These are phyloP conservation scores for Melaleuca quinquenervia DNA, from an alignment of 345 rosid genomes.

Conservation along the genomic window DNA sequence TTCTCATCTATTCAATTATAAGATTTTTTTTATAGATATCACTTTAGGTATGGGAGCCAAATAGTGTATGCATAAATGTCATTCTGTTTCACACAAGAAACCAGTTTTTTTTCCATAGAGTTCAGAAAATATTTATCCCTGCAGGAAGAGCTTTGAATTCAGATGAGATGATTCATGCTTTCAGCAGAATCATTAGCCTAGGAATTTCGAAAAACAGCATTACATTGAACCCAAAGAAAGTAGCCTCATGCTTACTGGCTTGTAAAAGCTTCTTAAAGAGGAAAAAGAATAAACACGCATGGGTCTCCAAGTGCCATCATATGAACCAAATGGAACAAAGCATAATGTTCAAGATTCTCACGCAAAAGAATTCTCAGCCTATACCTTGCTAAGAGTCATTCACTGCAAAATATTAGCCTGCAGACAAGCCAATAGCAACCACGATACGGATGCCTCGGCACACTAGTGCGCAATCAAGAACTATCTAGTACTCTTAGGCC, in stretches of 20 bases:
- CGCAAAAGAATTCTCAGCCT: background rate
- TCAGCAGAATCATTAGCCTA: background rate
- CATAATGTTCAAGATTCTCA: background rate
- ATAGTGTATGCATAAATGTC: background rate
- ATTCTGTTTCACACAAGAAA: background rate
- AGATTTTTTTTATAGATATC: background rate
- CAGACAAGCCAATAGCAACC: background rate
- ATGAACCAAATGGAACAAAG: background rate
- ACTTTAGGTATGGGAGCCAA: background rate
- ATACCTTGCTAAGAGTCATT: background rate
- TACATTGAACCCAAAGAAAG: background rate
- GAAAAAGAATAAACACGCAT: background rate
- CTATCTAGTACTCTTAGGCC: background rate
- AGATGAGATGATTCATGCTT: background rate
- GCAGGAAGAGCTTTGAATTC: background rate
- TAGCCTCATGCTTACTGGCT: background rate
- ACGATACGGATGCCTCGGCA: background rate
- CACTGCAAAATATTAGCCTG: background rate
- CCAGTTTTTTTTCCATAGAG: background rate
- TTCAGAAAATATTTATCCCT: background rate
- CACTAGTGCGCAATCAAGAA: background rate
- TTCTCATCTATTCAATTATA: background rate
- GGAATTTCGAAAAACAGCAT: background rate
- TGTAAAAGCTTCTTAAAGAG: background rate
- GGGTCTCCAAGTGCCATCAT: background rate